Evolutionary conservation across 495 filamentous ascomycete genomes (phyloP).

Genomic region (Xylaria grammica): DNA sequence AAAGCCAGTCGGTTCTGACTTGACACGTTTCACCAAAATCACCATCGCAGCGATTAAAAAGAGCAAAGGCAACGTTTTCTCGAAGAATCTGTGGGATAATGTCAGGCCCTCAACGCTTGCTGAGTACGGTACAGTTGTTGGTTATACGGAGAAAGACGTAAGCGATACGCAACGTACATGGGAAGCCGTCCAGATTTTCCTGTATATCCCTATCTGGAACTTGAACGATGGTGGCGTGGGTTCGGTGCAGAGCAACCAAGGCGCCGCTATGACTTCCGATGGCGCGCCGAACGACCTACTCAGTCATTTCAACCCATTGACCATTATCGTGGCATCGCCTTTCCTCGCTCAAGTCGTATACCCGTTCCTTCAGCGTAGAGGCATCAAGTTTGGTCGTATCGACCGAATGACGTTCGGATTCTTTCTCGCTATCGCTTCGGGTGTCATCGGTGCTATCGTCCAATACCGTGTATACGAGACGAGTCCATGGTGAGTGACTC

Average conservation of each 20-base stretch:
- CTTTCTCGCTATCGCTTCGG: constrained; percentile 54
- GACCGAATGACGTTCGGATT: constrained; percentile 71
- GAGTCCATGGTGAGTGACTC: constrained; percentile 49
- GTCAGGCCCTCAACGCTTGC: constrained; percentile 53
- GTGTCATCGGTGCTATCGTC: constrained; percentile 61
- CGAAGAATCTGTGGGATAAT: constrained; percentile 54
- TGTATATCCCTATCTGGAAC: constrained; percentile 58
- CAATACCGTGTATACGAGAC: constrained; percentile 69
- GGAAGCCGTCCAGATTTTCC: constrained; percentile 59
- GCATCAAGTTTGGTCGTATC: constrained; percentile 66
- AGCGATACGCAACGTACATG: constrained; percentile 54
- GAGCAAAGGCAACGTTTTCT: constrained; percentile 53
- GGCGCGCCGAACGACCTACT: constrained; percentile 68
- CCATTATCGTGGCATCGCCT: constrained; percentile 71
- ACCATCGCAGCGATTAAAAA: constrained; percentile 41
- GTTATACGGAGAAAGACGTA: constrained; percentile 57
- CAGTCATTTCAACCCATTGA: constrained; percentile 66
- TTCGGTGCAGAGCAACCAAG: constrained; percentile 28
- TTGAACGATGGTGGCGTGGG: constrained; percentile 58
- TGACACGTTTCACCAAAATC: constrained; percentile 47
- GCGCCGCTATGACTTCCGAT: constrained; percentile 53
- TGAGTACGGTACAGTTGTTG: constrained; percentile 39
- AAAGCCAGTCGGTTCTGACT: constrained; percentile 48
- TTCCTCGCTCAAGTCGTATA: constrained; percentile 65
- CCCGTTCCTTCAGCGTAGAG: constrained; percentile 59